phyloP scores from a whole-genome alignment of 2,329 filamentous ascomycete genomes.

The Epicoccum sorghinum region DNA sequence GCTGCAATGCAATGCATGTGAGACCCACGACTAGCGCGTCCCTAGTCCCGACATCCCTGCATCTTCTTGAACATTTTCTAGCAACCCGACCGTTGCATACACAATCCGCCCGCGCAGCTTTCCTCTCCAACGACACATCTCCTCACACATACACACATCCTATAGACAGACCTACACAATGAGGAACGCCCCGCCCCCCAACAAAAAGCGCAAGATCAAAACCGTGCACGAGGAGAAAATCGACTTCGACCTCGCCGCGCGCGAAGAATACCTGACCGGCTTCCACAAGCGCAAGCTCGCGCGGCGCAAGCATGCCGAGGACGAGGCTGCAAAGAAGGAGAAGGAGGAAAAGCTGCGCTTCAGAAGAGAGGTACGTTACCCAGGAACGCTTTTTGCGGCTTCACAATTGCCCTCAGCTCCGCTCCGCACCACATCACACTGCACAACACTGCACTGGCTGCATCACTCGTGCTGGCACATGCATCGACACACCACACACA shows the following conservation, averaged over 20 bases:
- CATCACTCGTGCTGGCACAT: no score
- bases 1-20: no score
- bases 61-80: conserved; percentile 24
- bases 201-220: conserved; percentile 43
- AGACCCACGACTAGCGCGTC: background rate
- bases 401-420: no score
- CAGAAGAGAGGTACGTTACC: conserved; percentile 71
- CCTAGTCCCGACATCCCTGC: conserved; percentile 26
- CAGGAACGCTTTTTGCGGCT: no score
- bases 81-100: background rate
- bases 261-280: conserved; percentile 88
- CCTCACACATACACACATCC: background rate
- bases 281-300: conserved; percentile 96
- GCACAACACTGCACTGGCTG: no score
- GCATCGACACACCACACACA: no score
- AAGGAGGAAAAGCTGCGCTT: conserved; percentile 76
- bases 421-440: no score
- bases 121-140: background rate
- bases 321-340: conserved; percentile 76
- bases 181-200: conserved; percentile 29
- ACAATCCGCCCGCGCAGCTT: background rate
- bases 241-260: conserved; percentile 78
- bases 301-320: conserved; percentile 82
- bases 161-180: background rate
- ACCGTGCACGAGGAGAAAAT: conserved; percentile 77